Percentiles rank a stretch among this genome's conserved stretches.
phyloP scores from a whole-genome alignment of 306 rosid species.

The Malus fusca region DNA sequence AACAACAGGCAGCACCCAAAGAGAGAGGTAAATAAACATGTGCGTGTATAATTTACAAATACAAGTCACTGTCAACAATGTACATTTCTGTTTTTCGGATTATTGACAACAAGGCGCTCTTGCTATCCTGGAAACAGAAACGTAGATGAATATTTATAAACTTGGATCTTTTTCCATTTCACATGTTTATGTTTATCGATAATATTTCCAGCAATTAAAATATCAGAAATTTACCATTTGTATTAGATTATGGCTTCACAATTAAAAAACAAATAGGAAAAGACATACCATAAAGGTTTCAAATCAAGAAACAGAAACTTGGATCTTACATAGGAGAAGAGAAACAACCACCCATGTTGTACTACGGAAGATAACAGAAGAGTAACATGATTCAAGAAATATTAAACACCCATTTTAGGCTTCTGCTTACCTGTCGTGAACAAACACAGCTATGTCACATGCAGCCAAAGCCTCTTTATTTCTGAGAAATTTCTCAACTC shows the following conservation, averaged over 20 bases:
- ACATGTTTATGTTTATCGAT: background rate
- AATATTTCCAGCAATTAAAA: background rate
- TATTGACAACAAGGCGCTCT: background rate
- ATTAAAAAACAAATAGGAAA: background rate
- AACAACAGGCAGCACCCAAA: background rate
- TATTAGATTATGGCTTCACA: background rate
- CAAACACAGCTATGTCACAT: conserved; percentile 85
- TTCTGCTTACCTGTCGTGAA: conserved; percentile 69
- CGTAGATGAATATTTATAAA: background rate
- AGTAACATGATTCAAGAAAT: background rate
- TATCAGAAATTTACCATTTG: background rate
- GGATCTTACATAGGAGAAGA: background rate
- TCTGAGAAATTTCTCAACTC: conserved; percentile 51
- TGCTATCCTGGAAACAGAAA: background rate
- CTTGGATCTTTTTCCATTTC: background rate
- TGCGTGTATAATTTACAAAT: background rate
- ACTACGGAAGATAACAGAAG: background rate
- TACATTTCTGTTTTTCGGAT: background rate
- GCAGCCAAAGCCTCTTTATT: conserved; percentile 87
- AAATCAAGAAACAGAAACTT: background rate
- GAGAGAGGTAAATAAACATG: background rate
- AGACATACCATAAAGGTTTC: background rate
- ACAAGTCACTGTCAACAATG: background rate
- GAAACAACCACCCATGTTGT: background rate
- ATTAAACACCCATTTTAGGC: background rate